Conservation (phyloP, 306 rosid genomes). For the Malus orientalis region DNA sequence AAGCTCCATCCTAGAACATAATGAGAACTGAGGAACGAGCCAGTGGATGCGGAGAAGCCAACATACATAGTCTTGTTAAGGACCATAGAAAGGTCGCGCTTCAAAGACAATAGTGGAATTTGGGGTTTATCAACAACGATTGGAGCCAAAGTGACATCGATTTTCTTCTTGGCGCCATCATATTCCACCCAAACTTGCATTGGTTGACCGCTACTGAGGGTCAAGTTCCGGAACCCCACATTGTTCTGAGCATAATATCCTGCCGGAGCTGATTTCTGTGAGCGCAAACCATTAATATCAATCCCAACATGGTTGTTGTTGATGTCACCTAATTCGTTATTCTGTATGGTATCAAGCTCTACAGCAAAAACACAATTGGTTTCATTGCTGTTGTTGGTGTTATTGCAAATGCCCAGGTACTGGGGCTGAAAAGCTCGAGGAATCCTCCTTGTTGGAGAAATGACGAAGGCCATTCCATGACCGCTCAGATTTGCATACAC, state of each 20-base stretch:
- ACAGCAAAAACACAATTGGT: constrained; percentile 40
- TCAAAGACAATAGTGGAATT: constrained; percentile 22
- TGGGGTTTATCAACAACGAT: constrained; percentile 32
- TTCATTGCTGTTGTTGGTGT: background rate
- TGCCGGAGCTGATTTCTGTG: constrained; percentile 23
- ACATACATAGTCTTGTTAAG: constrained; percentile 17
- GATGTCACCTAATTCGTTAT: background rate
- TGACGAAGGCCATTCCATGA: constrained; percentile 7
- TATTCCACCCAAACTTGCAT: constrained; percentile 70
- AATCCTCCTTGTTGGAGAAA: background rate
- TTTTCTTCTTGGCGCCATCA: constrained; percentile 28
- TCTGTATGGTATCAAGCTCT: constrained; percentile 23
- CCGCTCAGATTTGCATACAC: constrained; percentile 27
- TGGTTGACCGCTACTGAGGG: constrained; percentile 36
- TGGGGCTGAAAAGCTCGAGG: background rate
- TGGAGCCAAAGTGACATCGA: constrained; percentile 58
- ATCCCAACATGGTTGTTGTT: constrained; percentile 50
- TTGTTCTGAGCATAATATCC: constrained; percentile 14
- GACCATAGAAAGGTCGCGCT: constrained; percentile 13
- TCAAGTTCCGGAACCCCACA: constrained; percentile 27
- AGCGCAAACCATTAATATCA: constrained; percentile 42
- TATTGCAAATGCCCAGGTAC: background rate
- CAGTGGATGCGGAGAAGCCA: constrained; percentile 29
- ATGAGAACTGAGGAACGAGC: constrained; percentile 18
- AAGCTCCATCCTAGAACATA: constrained; percentile 35